Evolutionary conservation across 176 grass and related monocot species (phyloP), one percentile per base, ranked within the genome.

Genomic region (Carex kokanica): DNA sequence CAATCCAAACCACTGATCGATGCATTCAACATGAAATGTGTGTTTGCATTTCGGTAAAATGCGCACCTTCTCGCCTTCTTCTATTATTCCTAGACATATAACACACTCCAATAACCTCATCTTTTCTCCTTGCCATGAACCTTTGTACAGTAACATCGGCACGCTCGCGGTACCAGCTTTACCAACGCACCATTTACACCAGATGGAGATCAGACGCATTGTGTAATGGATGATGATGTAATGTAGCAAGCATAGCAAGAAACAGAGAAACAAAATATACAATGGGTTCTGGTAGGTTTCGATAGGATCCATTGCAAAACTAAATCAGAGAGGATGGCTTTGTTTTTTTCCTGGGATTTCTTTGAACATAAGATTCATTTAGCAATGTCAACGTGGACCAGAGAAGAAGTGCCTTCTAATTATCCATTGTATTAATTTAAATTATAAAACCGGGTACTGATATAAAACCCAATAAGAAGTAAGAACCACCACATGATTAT

Each of bases 61-160:
- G 29, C 90, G 84, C 56, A 95, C 90, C 78, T 60, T 80, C 72
- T 90, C 90, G 51, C 88, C 80, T 8, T 36, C 74, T 20, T 79
- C 74, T 82, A 90, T 90, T 75, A 90, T 78, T 16, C 88, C 74
- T 68, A 95, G 86, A 78, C 93, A 95, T 61, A 95, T 90, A 17
- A 80, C 88, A 69, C 93, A 95, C 72, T 92, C 88, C 29, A 15
- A 21, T 57, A 38, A 40, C 15, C 4, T 81, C 84, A 74, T 36
- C 6, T 5, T 59, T 17, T 21, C 64, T 43, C 58, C 1, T 61
- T 51, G 10, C 64, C 10, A 54, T 24, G 27, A 54, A 27, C 45
- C 2, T 29, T 36, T 11, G 60, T 18, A 61, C 77, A 78, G 64
- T 49, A 84, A 82, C 55, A 38, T 78, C 5, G 87, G 87, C 12